phyloP scores from a whole-genome alignment of 2,329 filamentous ascomycete genomes.

The Pseudogymnoascus sp. region DNA sequence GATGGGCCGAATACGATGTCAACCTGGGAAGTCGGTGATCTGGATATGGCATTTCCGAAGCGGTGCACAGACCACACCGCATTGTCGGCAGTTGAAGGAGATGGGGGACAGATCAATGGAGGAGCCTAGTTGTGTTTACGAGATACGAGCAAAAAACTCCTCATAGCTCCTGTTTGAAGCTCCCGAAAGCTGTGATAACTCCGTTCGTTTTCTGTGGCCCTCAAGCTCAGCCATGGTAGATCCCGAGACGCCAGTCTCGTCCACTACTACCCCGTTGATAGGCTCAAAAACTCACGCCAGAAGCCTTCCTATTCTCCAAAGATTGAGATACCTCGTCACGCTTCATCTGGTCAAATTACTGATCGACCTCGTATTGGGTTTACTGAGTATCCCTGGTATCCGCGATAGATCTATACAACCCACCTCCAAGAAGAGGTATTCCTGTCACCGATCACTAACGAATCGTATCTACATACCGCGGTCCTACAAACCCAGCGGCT shows the following conservation, averaged over 20 bases:
- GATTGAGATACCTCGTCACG: not conserved
- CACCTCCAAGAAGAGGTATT: not conserved
- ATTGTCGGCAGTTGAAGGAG: not conserved
- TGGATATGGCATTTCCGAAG: not conserved
- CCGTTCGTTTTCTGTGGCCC: not conserved
- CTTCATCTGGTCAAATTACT: not conserved
- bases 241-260: not conserved
- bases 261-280: not conserved
- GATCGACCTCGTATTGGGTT: not conserved
- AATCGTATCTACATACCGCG: conserved; percentile 34
- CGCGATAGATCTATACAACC: not conserved
- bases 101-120: not conserved
- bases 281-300: not conserved
- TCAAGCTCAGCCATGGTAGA: not conserved
- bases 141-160: not conserved
- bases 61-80: not conserved
- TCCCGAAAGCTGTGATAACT: not conserved
- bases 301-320: not conserved
- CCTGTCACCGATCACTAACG: conserved; percentile 15
- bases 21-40: not conserved
- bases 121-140: not conserved
- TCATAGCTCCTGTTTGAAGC: not conserved
- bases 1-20: not conserved
- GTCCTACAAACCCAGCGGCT: conserved; percentile 24
- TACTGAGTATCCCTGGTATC: not conserved